Base-by-base conservation (phyloP, 352 stramenopile species). In the Phytophthora hybrid region DNA sequence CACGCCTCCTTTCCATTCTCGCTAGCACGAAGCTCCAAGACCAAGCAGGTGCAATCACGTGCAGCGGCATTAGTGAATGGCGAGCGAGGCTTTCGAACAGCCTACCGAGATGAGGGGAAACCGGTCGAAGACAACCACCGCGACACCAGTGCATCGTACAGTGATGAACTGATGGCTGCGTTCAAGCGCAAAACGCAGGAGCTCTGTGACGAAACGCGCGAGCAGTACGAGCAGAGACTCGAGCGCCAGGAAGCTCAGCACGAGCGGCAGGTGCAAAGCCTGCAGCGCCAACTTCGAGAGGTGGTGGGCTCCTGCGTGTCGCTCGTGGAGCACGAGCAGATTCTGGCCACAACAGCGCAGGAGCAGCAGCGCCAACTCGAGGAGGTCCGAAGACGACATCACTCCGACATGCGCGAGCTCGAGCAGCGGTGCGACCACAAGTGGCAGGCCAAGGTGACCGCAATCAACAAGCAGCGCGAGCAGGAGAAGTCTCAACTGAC, bases 121-220 rank as follows among this genome's bases (percentile, higher is more conserved):
- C 53, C 59, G 39, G 21, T 11, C 14, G 18, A 63, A 41, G 53
- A 57, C 34, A 64, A 65, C 5, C 49, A 60, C 26, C 8, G 21
- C 21, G 16, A 65, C 46, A 52, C 41, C 29, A n/a, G 26, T 14
- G 37, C 53, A 18, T 74, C 37, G 3, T 66, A 74, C 59, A 68
- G 55, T 21, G 59, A 78, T 13, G 52, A 74, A 4, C 18, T 78
- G 41, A 21, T 74, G 59, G 29, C 46, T n/a, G 55, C 60, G n/a
- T 64, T 85, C 55, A 83, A 84, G 41, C 74, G 73, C 53, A 90
- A 86, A 55, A 71, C 74, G 11, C 83, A 85, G 46, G 59, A 82
- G 53, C 61, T 91, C 16, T 90, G 83, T 37, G 80, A 90, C 9
- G 80, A 87, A 32, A 93, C 82, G 23, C 82, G 83, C 4, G 58